Base-by-base conservation (phyloP, 2,329 filamentous ascomycete genomes). In the Mycocentrospora acerina region DNA sequence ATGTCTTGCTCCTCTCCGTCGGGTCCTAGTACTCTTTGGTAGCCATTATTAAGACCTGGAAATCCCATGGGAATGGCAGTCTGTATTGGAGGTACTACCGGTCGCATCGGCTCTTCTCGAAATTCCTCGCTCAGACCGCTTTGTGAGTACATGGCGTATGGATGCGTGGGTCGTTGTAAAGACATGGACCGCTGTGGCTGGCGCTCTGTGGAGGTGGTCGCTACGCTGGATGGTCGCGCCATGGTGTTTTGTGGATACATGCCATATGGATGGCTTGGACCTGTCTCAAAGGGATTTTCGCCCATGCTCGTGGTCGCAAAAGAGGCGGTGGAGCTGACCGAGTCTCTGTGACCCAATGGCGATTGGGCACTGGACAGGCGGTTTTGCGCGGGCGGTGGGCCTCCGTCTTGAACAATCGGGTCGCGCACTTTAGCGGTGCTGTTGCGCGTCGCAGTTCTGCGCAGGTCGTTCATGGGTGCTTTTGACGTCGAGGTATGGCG, bases 1-100 rank as follows among this genome's bases (percentile, higher is more conserved):
- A 96, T 81, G 62, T 90, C 90, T 31, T 85, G 88, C 54, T 95
- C 90, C 68, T 95, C 89, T 35, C 88, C 88, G 40, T 90, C 86
- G 0, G 88, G 85, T 0, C 86, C 87, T 35, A 88, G 68, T 35
- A 85, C 81, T 46, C 86, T 75, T 57, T 85, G 86, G 55, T 90
- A 95, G 37, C 77, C 72, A 43, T 78, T 79, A 5, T 75, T 74
- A 24, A 82, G 71, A 5, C 84, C 84, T 6, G 83, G 82, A 51
- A 95, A 95, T 4, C 88, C 89, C 11, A 93, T 77, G 1, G 81
- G 85, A 46, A 83, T 86, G 26, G 53, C 44, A 7, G 60, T 48
- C 39, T 60, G 60, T 42, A 64, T 71, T 35, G 59, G 62, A 46
- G 71, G 69, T 46, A 72, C 60, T 53, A 63, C 40, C 7, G 53